Evolutionary conservation across 2,329 filamentous ascomycete species (phyloP).

Genomic region (Myriosclerotinia curreyana): DNA sequence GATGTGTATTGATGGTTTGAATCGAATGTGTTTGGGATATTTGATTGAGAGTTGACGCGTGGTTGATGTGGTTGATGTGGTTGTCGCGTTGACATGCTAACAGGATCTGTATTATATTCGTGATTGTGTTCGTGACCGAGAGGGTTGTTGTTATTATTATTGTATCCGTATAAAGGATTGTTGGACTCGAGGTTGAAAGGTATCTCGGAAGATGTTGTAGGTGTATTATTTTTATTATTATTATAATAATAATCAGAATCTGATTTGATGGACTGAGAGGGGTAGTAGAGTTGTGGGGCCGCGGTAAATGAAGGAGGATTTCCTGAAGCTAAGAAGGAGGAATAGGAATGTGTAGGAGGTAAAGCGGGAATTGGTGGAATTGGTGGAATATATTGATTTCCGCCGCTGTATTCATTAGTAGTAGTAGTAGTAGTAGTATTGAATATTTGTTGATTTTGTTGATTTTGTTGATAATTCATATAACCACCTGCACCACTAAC

Average conservation of each 20-base stretch:
- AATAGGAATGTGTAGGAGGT: constrained; percentile 31
- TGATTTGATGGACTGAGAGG: constrained; percentile 25
- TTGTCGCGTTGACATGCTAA: constrained; percentile 11
- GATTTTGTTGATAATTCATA: constrained; percentile 33
- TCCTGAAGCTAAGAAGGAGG: too few relatives aligned
- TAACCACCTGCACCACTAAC: too few relatives aligned
- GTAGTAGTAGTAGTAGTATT: too few relatives aligned
- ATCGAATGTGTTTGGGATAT: background rate
- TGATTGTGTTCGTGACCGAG: background rate
- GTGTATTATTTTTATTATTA: background rate
- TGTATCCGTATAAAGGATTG: constrained; percentile 10
- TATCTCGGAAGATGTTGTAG: background rate
- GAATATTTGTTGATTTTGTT: constrained; percentile 6
- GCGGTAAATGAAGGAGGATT: constrained; percentile 14
- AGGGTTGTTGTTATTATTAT: constrained; percentile 19
- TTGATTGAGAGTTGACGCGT: constrained; percentile 1
- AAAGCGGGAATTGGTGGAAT: constrained; percentile 34
- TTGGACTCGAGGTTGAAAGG: constrained; percentile 7
- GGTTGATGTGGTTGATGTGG: constrained; percentile 13
- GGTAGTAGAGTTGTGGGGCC: constrained; percentile 17
- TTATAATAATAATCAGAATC: constrained; percentile 15
- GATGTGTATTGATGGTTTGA: background rate
- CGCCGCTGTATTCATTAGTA: constrained; percentile 25
- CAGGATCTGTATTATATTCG: background rate
- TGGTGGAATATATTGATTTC: constrained; percentile 34